A percentile compares a stretch with the other conserved stretches of the same genome.
phyloP scores from a whole-genome alignment of 306 rosid genomes.

The Canavalia gladiata region DNA sequence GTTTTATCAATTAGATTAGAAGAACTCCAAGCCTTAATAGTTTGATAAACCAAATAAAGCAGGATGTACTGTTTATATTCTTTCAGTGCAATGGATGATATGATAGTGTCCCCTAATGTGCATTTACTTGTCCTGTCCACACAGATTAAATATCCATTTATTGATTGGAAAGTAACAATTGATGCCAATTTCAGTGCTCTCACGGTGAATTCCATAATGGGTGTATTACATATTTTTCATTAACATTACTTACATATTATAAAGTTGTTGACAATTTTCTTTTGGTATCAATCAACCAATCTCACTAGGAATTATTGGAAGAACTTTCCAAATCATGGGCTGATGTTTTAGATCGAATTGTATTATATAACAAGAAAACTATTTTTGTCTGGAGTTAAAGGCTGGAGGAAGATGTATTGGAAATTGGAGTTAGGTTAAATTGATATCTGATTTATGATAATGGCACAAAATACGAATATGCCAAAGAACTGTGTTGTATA shows the following conservation, averaged over 20 bases:
- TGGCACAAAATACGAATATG: slow-evolving; percentile 43
- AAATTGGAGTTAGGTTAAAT: slow-evolving; percentile 50
- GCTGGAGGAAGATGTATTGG: slow-evolving; percentile 23
- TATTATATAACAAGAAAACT: not conserved
- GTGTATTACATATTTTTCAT: slow-evolving; percentile 24
- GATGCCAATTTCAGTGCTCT: slow-evolving; percentile 49
- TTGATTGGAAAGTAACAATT: slow-evolving; percentile 32
- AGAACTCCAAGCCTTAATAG: slow-evolving; percentile 22
- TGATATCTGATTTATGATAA: slow-evolving; percentile 21
- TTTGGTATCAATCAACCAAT: slow-evolving; percentile 51
- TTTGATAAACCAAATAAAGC: slow-evolving; percentile 23
- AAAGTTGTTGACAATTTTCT: slow-evolving; percentile 33
- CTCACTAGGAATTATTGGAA: slow-evolving; percentile 46
- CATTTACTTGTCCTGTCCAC: slow-evolving; percentile 44
- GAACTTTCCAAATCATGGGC: slow-evolving; percentile 46
- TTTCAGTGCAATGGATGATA: slow-evolving; percentile 9
- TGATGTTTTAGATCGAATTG: slow-evolving; percentile 2
- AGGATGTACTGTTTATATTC: slow-evolving; percentile 13
- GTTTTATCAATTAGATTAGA: slow-evolving; percentile 25
- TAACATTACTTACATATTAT: slow-evolving; percentile 21
- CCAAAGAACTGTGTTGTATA: slow-evolving; percentile 39
- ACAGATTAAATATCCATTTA: slow-evolving; percentile 2
- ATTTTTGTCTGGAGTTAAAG: slow-evolving; percentile 7
- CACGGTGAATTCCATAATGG: slow-evolving; percentile 48
- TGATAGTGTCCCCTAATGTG: slow-evolving; percentile 24